Evolutionary conservation across 257 asterid species (phyloP).

Genomic region (Solanum gandarillasii): DNA sequence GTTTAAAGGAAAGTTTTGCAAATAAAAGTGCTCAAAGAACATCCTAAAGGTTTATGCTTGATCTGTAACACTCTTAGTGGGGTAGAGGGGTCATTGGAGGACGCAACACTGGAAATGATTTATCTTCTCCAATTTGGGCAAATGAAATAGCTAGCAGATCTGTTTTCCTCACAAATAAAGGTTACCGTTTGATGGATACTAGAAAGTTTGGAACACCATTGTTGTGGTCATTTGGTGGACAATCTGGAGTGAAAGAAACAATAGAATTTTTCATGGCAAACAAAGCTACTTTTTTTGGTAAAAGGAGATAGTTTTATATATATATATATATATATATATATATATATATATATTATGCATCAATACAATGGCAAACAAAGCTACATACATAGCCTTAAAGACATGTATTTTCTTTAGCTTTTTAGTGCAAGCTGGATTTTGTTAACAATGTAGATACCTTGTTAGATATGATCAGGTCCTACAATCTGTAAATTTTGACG

Average conservation of each 20-base stretch:
- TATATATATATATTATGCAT: too few relatives aligned
- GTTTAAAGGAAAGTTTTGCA: neutral
- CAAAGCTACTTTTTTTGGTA: neutral
- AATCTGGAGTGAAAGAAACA: neutral
- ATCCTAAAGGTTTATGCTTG: neutral
- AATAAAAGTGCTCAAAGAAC: neutral
- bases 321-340: too few relatives aligned
- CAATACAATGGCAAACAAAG: neutral
- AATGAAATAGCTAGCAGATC: neutral
- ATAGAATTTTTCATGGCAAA: neutral
- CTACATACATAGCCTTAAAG: neutral
- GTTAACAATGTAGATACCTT: neutral
- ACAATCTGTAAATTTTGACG: neutral
- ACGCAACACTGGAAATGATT: neutral
- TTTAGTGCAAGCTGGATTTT: neutral
- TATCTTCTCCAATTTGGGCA: neutral
- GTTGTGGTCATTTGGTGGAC: neutral
- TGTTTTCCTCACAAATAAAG: neutral
- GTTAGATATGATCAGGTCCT: neutral
- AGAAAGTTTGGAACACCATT: neutral
- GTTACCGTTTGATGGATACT: neutral
- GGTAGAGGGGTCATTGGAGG: neutral
- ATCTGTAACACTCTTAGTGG: neutral
- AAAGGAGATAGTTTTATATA: too few relatives aligned
- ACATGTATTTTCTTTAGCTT: neutral